Base-by-base conservation (phyloP, 2,329 filamentous ascomycete species). In the Beauveria sp. region DNA sequence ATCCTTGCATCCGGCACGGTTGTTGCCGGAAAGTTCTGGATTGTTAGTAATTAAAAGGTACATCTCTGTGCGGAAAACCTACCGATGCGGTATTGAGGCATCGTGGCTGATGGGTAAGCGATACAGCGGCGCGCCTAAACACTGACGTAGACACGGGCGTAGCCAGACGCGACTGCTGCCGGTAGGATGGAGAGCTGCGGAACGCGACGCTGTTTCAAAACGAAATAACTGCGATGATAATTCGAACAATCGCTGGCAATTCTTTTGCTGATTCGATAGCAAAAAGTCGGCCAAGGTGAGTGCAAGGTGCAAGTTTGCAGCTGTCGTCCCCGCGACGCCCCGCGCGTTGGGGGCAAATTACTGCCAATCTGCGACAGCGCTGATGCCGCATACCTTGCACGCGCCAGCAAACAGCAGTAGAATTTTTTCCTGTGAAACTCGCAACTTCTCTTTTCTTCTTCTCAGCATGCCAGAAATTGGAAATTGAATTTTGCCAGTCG, bases 1-100 rank as follows among this genome's bases (percentile, higher is more conserved):
- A 70, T 87, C 87, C 64, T 86, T 81, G 77, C 92, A 97, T 55
- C 78, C 84, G 58, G 92, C 90, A 62, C 92, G 88, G 68, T 81
- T 84, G 70, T 82, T 88, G 51, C 79, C 75, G n/a, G 89, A 84
- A 37, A 88, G 67, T 73, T 96, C 92, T 96, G 69, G n/a, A 34
- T 28, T 37, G 59, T 67, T 47, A 66, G 63, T 37, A 22, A 22
- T n/a, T 22, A 18, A 24, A 22, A 26, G 14, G 16, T 37, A 16
- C 28, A 22, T 48, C 6, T 41, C 22, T 52, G 40, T 9, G 26
- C 16, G 6, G 22, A n/a, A 37, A 55, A 71, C 77, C 67, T 71
- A 80, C 79, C 78, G 63, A 81, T 70, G 62, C 79, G 76, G 65
- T 80, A 80, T 60, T 75, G 69, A 64, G 75, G 72, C 79, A 81